Conservation (phyloP, 768 basidiomycete genomes). For the Serendipita indica region DNA sequence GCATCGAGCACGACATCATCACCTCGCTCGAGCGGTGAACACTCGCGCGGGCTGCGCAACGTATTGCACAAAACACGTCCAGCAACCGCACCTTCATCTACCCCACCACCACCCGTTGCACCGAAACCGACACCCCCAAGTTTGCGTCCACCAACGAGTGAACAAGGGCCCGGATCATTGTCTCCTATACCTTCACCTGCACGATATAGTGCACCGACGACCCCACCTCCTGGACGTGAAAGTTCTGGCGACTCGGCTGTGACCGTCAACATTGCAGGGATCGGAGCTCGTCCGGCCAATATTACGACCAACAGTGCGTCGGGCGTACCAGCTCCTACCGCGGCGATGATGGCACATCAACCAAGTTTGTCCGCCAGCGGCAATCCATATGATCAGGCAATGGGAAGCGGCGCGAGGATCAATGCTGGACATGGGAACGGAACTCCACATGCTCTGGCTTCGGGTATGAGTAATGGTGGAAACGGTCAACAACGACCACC, state of each 20-base stretch:
- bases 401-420: not conserved
- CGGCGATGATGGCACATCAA: slow-evolving; percentile 7
- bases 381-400: not conserved
- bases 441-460: not conserved
- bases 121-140: not conserved
- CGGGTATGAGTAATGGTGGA: not conserved
- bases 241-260: not conserved
- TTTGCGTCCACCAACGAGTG: not conserved
- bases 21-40: slow-evolving; percentile 4
- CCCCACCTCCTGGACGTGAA: not conserved
- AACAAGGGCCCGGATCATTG: not conserved
- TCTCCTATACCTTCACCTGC: not conserved
- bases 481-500: not conserved
- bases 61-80: not conserved
- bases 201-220: not conserved
- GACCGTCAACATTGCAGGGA: not conserved
- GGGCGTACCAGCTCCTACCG: not conserved
- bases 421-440: no score
- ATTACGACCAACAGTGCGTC: not conserved
- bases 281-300: not conserved
- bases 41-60: not conserved
- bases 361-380: not conserved
- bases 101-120: not conserved
- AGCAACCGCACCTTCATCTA: not conserved
- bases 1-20: not conserved